A percentile compares a stretch with the other conserved stretches of the same genome.
phyloP scores from a whole-genome alignment of 352 stramenopile genomes.

The Globisporangium megalacanthum region DNA sequence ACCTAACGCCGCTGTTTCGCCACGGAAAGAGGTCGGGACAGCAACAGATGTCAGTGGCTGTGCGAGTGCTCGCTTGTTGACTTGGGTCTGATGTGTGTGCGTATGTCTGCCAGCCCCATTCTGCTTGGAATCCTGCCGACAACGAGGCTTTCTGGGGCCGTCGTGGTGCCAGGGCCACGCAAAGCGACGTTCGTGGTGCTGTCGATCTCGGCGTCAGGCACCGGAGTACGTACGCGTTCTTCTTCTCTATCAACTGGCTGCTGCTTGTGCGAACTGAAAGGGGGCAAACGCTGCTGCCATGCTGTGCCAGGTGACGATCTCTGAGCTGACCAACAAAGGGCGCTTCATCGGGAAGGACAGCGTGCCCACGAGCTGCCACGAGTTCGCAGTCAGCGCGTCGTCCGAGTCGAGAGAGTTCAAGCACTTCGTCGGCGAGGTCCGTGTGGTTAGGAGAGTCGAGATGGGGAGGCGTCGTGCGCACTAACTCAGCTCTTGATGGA shows the following conservation, averaged over 20 bases:
- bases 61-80: too few species aligned
- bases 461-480: neutral
- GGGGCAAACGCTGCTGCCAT: neutral
- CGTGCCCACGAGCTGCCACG: constrained; percentile 42
- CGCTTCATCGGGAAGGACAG: constrained; percentile 46
- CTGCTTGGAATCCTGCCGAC: constrained; percentile 39
- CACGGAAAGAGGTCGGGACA: constrained; percentile 41
- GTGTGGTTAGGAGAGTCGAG: neutral
- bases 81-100: neutral
- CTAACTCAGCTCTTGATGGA: too few species aligned
- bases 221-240: constrained; percentile 23
- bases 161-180: constrained; percentile 34
- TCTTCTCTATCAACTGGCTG: neutral
- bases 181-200: constrained; percentile 42
- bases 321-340: constrained; percentile 55
- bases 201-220: constrained; percentile 35
- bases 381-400: constrained; percentile 36
- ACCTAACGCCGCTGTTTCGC: constrained; percentile 40
- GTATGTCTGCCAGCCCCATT: constrained; percentile 20
- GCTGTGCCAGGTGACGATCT: constrained; percentile 28
- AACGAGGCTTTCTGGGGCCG: constrained; percentile 40
- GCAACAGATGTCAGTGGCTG: neutral
- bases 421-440: constrained; percentile 25
- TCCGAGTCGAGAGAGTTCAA: constrained; percentile 51
- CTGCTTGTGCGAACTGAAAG: neutral